Percentiles rank a stretch among this genome's conserved stretches.
phyloP scores from a whole-genome alignment of 176 grass and related monocot species.

The Oryza punctata region DNA sequence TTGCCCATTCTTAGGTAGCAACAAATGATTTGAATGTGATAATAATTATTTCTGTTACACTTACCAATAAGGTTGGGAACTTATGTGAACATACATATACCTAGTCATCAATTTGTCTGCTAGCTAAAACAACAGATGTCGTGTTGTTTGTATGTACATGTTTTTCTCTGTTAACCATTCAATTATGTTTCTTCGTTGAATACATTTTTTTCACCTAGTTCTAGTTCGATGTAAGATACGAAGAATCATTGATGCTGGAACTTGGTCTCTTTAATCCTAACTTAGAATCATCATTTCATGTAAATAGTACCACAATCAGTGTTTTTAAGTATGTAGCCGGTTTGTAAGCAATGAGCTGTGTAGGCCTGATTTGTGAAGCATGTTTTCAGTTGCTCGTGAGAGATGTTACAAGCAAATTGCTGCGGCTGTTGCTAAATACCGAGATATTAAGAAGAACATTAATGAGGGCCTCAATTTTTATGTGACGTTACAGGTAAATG shows the following conservation, averaged over 20 bases:
- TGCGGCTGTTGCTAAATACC: slow-evolving; percentile 89
- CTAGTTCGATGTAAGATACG: not conserved
- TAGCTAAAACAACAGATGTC: slow-evolving; percentile 12
- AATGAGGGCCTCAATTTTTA: slow-evolving; percentile 96
- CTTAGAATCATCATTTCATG: not conserved
- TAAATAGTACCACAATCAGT: slow-evolving; percentile 33
- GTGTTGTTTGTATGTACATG: not conserved
- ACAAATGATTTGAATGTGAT: not conserved
- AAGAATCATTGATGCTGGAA: not conserved
- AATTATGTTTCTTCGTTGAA: slow-evolving; percentile 14
- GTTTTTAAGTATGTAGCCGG: slow-evolving; percentile 13
- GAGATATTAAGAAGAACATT: slow-evolving; percentile 82
- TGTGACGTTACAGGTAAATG: slow-evolving; percentile 81
- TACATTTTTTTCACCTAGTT: slow-evolving; percentile 10
- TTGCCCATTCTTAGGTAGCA: slow-evolving; percentile 18
- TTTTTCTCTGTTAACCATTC: slow-evolving; percentile 28
- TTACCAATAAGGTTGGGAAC: not conserved
- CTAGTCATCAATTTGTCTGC: slow-evolving; percentile 28
- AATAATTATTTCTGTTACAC: not conserved
- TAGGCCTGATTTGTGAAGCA: slow-evolving; percentile 25
- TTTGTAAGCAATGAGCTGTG: not conserved
- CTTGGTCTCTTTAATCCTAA: slow-evolving; percentile 19
- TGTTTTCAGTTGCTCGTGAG: slow-evolving; percentile 79
- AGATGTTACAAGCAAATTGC: slow-evolving; percentile 93
- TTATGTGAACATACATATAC: not conserved